phyloP scores from a whole-genome alignment of 2,329 filamentous ascomycete species.

The Xylariomycetidae sp. region DNA sequence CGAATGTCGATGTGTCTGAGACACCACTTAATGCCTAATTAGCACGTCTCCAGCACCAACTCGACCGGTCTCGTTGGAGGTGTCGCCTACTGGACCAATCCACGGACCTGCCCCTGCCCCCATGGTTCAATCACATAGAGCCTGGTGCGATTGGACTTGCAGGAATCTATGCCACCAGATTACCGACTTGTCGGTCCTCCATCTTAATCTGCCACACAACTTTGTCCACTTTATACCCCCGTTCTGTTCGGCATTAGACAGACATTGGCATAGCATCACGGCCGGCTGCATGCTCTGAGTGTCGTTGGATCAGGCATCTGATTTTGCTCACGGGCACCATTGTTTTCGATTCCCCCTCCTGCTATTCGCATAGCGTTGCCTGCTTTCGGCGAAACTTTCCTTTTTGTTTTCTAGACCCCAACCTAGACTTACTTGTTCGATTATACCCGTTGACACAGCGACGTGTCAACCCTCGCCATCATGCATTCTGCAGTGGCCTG shows the following conservation, averaged over 20 bases:
- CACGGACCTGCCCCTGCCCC: too few relatives aligned
- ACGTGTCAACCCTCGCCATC: too few relatives aligned
- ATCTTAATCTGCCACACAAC: too few relatives aligned
- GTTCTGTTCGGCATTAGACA: conserved; percentile 24
- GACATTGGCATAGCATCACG: conserved; percentile 27
- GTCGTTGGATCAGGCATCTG: conserved; percentile 27
- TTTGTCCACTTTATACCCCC: too few relatives aligned
- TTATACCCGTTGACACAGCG: too few relatives aligned
- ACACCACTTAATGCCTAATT: conserved; percentile 9
- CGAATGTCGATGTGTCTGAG: conserved; percentile 2
- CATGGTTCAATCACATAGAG: too few relatives aligned
- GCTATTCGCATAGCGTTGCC: conserved; percentile 21
- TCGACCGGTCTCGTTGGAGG: neutral
- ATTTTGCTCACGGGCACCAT: conserved; percentile 16
- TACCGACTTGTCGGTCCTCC: neutral
- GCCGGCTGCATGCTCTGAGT: conserved; percentile 23
- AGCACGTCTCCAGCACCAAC: conserved; percentile 3
- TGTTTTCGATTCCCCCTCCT: conserved; percentile 12
- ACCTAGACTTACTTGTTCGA: conserved; percentile 13
- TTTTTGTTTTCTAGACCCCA: conserved; percentile 9
- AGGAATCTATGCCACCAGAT: too few relatives aligned
- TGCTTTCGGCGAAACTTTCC: conserved; percentile 8
- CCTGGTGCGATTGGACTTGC: too few relatives aligned
- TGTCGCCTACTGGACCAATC: too few relatives aligned
- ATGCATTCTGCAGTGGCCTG: too few relatives aligned